Conservation (phyloP, 352 stramenopile species). For the Globisporangium cederbergense region DNA sequence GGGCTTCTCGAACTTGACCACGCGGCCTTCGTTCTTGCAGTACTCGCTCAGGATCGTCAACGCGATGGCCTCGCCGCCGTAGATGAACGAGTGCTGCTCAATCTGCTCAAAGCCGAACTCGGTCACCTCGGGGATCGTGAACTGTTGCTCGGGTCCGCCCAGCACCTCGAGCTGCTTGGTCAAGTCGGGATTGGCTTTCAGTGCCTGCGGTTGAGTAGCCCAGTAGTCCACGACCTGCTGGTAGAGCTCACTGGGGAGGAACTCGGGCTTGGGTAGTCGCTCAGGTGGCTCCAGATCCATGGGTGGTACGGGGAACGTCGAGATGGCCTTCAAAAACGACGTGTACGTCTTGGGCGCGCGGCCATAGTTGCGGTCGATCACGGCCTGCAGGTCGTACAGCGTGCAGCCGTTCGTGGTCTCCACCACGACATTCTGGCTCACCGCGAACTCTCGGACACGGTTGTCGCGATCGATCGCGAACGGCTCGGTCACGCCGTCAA, state of each 20-base stretch:
- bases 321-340: conserved; percentile 54
- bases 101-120: conserved; percentile 63
- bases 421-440: conserved; percentile 61
- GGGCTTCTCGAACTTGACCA: conserved; percentile 96
- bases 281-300: conserved; percentile 43
- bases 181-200: conserved; percentile 22
- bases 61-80: conserved; percentile 66
- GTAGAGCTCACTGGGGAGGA: conserved; percentile 51
- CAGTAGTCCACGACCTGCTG: conserved; percentile 62
- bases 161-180: conserved; percentile 31
- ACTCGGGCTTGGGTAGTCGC: conserved; percentile 38
- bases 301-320: conserved; percentile 47
- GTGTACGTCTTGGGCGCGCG: conserved; percentile 76
- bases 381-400: conserved; percentile 66
- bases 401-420: conserved; percentile 61
- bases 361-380: conserved; percentile 52
- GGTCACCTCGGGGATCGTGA: conserved; percentile 56
- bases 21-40: conserved; percentile 77
- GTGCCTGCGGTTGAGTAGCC: conserved; percentile 4
- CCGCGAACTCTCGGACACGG: conserved; percentile 48
- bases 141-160: conserved; percentile 54
- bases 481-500: conserved; percentile 90
- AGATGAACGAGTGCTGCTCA: conserved; percentile 66
- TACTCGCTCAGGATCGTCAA: conserved; percentile 65
- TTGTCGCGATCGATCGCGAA: conserved; percentile 86